A percentile compares a stretch with the other conserved stretches of the same genome.
These are phyloP conservation scores for Nicotiana paniculata DNA, from an alignment of 257 asterid species.

Conservation along the genomic window DNA sequence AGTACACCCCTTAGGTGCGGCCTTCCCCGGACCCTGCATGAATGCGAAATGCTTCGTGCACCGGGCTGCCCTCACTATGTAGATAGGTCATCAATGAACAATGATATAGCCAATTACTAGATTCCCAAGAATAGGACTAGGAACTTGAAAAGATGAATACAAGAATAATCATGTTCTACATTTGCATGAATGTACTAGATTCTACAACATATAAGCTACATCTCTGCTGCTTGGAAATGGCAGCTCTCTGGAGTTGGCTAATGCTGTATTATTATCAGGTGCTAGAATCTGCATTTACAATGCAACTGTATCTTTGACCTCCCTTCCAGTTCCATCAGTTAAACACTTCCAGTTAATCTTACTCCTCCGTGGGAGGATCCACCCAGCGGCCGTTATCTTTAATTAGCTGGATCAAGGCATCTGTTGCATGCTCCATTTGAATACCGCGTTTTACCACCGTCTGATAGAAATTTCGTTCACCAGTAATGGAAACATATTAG, in stretches of 20 bases:
- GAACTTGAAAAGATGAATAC: background rate
- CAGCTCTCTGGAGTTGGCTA: background rate
- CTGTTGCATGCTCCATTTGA: conserved; percentile 73
- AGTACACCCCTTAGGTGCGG: too few species aligned
- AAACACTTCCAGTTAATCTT: background rate
- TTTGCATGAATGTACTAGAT: background rate
- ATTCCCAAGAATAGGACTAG: background rate
- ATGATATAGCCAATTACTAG: background rate
- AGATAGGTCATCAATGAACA: background rate
- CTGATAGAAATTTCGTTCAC: conserved; percentile 21
- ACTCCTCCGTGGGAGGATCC: conserved; percentile 69
- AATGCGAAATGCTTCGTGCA: too few species aligned
- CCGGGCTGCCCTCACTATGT: too few species aligned
- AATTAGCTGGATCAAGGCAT: conserved; percentile 73
- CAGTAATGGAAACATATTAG: background rate
- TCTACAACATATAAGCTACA: background rate
- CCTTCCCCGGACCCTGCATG: too few species aligned
- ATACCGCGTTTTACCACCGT: conserved; percentile 69
- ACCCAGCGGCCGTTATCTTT: conserved; percentile 85
- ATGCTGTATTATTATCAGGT: background rate
- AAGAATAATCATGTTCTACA: background rate
- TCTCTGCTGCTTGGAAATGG: background rate
- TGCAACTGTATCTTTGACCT: background rate
- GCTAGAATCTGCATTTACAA: background rate
- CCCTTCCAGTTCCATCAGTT: background rate